Conservation (phyloP, 495 filamentous ascomycete species). For the Bacidia gigantensis region DNA sequence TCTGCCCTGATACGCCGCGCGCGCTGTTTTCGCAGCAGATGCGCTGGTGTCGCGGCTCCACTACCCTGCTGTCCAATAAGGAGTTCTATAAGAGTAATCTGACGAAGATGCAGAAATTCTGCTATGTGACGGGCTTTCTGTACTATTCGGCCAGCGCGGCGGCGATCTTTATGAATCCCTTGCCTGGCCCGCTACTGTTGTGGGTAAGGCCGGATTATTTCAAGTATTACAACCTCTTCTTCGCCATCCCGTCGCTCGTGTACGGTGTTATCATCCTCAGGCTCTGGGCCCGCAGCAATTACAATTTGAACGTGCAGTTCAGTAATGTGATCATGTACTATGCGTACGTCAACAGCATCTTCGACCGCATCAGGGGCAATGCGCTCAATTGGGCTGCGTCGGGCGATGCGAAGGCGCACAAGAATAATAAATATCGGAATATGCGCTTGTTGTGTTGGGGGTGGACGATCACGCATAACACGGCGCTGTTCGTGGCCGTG, state of each 20-base stretch:
- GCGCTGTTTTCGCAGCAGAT: conserved; percentile 22
- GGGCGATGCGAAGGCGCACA: conserved; percentile 17
- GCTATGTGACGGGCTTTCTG: conserved; percentile 20
- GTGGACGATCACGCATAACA: conserved; percentile 17
- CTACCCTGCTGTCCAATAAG: conserved; percentile 15
- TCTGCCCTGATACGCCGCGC: conserved; percentile 20
- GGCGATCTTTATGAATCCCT: conserved; percentile 13
- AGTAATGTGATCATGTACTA: conserved; percentile 19
- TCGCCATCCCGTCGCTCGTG: conserved; percentile 18
- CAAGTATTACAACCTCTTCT: conserved; percentile 21
- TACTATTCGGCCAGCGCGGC: conserved; percentile 16
- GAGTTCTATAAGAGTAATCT: conserved; percentile 19
- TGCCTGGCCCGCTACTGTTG: conserved; percentile 19
- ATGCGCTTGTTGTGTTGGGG: conserved; percentile 18
- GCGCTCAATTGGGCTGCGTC: conserved; percentile 16
- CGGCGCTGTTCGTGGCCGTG: conserved; percentile 8
- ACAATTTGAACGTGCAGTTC: conserved; percentile 19
- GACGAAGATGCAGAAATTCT: conserved; percentile 18
- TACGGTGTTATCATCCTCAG: conserved; percentile 14
- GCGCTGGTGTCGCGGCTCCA: conserved; percentile 20
- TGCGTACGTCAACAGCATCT: conserved; percentile 18
- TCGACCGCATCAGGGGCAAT: conserved; percentile 17
- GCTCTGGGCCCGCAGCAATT: conserved; percentile 17
- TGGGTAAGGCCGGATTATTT: conserved; percentile 19
- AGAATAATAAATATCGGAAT: conserved; percentile 20